Evolutionary conservation across 768 basidiomycete species (phyloP), one percentile per base, ranked within the genome.

Genomic region (Hericium coralloides): DNA sequence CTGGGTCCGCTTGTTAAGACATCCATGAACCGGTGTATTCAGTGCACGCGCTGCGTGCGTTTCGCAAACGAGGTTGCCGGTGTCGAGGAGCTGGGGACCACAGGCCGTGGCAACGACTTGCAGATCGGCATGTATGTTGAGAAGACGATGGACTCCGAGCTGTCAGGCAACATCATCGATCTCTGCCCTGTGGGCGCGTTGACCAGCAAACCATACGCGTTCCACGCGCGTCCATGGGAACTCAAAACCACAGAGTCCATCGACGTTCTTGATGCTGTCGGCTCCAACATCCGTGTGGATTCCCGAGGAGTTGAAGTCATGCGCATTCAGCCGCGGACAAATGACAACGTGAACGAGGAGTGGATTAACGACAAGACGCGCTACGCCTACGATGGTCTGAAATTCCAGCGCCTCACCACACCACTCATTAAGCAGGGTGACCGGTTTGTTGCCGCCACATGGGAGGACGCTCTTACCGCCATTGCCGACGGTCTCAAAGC

Each of bases 311-410:
- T 95, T 4, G 84, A 92, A 69, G 95, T 98, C 60, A 98, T 98
- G 95, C 87, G 97, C 52, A 81, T 99, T 63, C 94, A 97, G 67
- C 97, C 97, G 1, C 82, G 89, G 66, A 90, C 92, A 52, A 98
- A 98, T 69, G 97, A 98, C 71, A 91, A 97, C 63, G 86, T 99
- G 61, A 99, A 99, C 70, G 97, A 99, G 76, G 97, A 99, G 71
- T 98, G 97, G 97, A 95, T 99, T 70, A 93, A 82, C 71, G 97
- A 99, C 79, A 99, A 99, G 80, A 94, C 95, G 2, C 89, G 97
- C 57, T 94, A 93, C 70, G 90, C 95, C 1, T 89, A 94, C 70
- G 97, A 99, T 65, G 97, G 97, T 10, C 80, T 99, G 36, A 84
- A 84, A 66, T 95, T 92, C 79, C 97, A 99, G 70, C 88, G 95